phyloP scores from a whole-genome alignment of 2,329 filamentous ascomycete genomes.

The Waltergamsia citrina region DNA sequence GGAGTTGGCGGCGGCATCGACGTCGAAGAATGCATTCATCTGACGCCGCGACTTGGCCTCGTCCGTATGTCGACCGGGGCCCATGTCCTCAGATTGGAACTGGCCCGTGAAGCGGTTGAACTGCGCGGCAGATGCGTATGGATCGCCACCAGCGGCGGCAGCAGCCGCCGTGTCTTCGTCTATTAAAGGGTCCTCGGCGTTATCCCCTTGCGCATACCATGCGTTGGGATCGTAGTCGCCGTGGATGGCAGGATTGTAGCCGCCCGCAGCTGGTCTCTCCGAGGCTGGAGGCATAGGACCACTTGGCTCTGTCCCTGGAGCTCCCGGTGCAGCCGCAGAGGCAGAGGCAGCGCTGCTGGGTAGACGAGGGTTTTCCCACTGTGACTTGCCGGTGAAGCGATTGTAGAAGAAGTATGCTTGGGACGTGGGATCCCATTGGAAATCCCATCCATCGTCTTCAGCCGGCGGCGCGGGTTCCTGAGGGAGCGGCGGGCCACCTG shows the following conservation, averaged over 20 bases:
- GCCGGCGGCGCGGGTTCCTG: conserved; percentile 36
- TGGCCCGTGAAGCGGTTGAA: conserved; percentile 89
- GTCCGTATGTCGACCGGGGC: conserved; percentile 70
- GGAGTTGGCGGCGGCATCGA: conserved; percentile 83
- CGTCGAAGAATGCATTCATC: conserved; percentile 92
- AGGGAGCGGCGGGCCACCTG: conserved; percentile 28
- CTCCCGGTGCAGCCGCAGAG: conserved; percentile 7
- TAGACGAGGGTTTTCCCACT: conserved; percentile 82
- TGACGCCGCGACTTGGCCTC: conserved; percentile 81
- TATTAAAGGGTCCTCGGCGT: conserved; percentile 11
- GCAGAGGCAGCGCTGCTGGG: conserved; percentile 12
- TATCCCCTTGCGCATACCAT: conserved; percentile 66
- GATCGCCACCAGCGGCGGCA: conserved; percentile 19
- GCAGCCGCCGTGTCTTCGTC: conserved; percentile 19
- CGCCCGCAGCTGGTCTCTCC: conserved; percentile 44
- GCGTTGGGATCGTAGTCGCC: conserved; percentile 93
- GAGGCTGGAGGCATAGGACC: conserved; percentile 22
- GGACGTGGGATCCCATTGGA: conserved; percentile 61
- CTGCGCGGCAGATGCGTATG: conserved; percentile 60
- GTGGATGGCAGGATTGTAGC: conserved; percentile 94
- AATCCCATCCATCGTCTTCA: conserved; percentile 71
- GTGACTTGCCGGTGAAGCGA: conserved; percentile 61
- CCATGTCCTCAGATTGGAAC: conserved; percentile 61
- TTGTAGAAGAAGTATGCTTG: conserved; percentile 81
- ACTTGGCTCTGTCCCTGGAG: background rate